Conservation (phyloP, 345 rosid genomes). For the Salix brachista region DNA sequence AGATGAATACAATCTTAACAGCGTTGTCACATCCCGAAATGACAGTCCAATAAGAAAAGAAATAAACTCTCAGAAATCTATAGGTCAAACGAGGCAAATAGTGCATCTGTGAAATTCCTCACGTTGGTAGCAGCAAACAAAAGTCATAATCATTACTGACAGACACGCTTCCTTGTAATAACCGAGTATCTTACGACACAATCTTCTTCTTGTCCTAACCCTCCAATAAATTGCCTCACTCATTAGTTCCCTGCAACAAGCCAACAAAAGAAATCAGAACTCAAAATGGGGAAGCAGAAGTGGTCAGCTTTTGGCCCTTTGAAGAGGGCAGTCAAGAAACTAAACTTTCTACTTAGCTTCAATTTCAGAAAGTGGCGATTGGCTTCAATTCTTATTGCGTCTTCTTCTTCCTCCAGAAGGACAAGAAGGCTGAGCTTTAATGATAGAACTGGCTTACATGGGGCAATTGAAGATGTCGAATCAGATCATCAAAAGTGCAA, state of each 20-base stretch:
- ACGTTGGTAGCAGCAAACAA: not conserved
- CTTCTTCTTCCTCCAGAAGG: not conserved
- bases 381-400: conserved; percentile 2
- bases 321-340: conserved; percentile 28
- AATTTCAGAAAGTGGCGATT: conserved; percentile 17
- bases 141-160: not conserved
- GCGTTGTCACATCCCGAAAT: not conserved
- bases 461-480: conserved; percentile 13
- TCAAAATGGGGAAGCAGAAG: conserved; percentile 11
- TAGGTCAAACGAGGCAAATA: not conserved
- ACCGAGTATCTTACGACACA: not conserved
- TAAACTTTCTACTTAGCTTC: conserved; percentile 12
- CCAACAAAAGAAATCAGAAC: not conserved
- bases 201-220: not conserved
- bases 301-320: conserved; percentile 11
- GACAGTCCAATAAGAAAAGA: not conserved
- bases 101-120: not conserved
- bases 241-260: too few species aligned
- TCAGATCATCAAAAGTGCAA: not conserved
- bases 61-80: not conserved
- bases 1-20: not conserved
- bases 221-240: not conserved
- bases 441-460: conserved; percentile 22
- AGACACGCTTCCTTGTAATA: not conserved
- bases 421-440: conserved; percentile 22